Conservation (phyloP, 2,329 filamentous ascomycete species). For the Dissoconium aciculare region DNA sequence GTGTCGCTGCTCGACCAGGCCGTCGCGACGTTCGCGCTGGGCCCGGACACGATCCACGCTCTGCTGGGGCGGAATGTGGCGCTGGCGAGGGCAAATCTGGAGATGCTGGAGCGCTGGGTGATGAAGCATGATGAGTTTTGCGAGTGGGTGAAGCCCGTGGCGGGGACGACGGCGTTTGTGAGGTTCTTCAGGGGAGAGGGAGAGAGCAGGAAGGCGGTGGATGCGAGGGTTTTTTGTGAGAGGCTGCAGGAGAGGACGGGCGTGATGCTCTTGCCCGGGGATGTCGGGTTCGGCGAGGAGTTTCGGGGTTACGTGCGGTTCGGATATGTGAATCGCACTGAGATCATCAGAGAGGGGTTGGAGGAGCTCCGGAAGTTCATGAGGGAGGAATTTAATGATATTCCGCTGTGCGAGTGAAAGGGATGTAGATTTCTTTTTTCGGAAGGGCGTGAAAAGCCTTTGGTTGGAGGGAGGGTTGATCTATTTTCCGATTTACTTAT, state of each 20-base stretch:
- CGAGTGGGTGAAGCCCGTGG: constrained; percentile 58
- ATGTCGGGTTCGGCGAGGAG: constrained; percentile 57
- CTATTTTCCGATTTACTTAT: too few relatives aligned
- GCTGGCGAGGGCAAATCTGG: constrained; percentile 53
- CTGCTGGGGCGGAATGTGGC: constrained; percentile 49
- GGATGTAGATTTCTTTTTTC: too few relatives aligned
- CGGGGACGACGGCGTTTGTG: constrained; percentile 67
- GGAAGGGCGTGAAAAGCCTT: too few relatives aligned
- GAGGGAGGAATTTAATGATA: constrained; percentile 40
- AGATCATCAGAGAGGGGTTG: constrained; percentile 52
- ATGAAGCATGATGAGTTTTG: constrained; percentile 48
- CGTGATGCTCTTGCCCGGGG: constrained; percentile 61
- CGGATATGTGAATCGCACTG: constrained; percentile 59
- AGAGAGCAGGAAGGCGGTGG: constrained; percentile 50
- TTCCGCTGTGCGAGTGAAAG: constrained; percentile 24
- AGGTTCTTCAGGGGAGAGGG: constrained; percentile 48
- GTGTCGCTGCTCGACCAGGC: constrained; percentile 72
- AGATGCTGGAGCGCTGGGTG: constrained; percentile 52
- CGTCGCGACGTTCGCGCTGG: constrained; percentile 61
- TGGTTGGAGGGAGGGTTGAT: too few relatives aligned
- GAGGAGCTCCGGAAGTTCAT: constrained; percentile 40
- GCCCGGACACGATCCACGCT: constrained; percentile 45
- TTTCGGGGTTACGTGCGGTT: constrained; percentile 64
- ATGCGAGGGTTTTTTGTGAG: constrained; percentile 58
- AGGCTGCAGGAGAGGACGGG: constrained; percentile 53